Evolutionary conservation across 352 stramenopile genomes (phyloP).

Genomic region (Thraustotheca clavata): DNA sequence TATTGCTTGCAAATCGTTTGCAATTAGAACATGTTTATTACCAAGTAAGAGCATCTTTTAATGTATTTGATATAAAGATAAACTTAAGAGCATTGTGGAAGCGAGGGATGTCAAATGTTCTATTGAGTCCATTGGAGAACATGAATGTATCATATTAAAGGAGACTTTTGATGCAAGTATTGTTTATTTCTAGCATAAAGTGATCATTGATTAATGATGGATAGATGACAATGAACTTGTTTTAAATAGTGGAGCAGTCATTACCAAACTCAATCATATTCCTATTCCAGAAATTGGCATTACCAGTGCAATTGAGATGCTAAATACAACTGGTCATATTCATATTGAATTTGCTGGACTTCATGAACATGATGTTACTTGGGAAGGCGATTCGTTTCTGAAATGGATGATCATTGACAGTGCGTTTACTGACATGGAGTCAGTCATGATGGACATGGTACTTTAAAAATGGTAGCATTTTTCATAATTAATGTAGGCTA

Average conservation of each 20-base stretch:
- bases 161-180: background rate
- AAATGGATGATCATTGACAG: conserved; percentile 13
- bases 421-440: conserved; percentile 3
- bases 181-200: background rate
- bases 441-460: conserved; percentile 16
- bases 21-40: background rate
- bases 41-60: conserved; percentile 6
- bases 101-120: background rate
- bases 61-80: background rate
- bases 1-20: background rate
- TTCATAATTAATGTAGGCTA: conserved; percentile 5
- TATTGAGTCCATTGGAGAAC: background rate
- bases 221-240: background rate
- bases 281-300: background rate
- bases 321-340: background rate
- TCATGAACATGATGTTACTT: background rate
- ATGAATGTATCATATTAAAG: background rate
- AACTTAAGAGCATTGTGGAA: background rate
- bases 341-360: background rate
- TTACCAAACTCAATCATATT: background rate
- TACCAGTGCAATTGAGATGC: background rate
- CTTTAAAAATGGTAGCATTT: background rate
- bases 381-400: background rate
- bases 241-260: background rate
- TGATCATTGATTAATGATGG: background rate